Evolutionary conservation across 352 stramenopile genomes (phyloP), one percentile per base, ranked within the genome.

Genomic region (Phytopythium chamaehyphon): DNA sequence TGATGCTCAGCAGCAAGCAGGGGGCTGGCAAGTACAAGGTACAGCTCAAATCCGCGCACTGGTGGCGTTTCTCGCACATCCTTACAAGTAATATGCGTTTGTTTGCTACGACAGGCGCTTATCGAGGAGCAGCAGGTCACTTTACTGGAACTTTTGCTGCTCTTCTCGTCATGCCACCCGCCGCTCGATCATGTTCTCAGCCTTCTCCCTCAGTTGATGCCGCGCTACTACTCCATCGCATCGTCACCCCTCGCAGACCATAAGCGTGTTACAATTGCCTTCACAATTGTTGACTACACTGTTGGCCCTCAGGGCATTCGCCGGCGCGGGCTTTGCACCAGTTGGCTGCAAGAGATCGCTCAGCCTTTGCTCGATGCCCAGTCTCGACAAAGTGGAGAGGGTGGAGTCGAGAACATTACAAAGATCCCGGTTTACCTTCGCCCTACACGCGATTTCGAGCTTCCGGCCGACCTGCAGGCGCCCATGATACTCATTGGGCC

Each of bases 191-290:
- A 82, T 23, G 60, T 98, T 21, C 57, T 98, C 31, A 87, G 75
- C 43, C 61, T 95, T 28, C 56, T 98, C 6, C 87, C 93, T 1
- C 66, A 81, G 23, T 83, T 98, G 19, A 86, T 96, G 64, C 90
- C 96, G 15, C 88, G 96, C 18, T 98, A 98, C 66, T 99, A 98
- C 72, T 98, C 92, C 18, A 87, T 98, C 31, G 88, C 89, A 33
- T 98, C 90, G 6, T 98, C 92, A 40, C 95, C 95, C 11, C 66
- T 99, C 24, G 62, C 66, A 4, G 61, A 96, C 44, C 11, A 67
- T 0, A 67, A 69, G 40, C 61, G 48, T 31, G 59, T 98, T 37
- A 86, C 82, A 5, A 72, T 98, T 43, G 86, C 92, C 7, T 96
- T 98, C 63, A 98, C 88, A 1, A 63, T 98, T 14, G 92, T 98